Percentiles rank a stretch among this genome's conserved stretches.
Evolutionary conservation across 257 asterid species (phyloP).

Genomic region (Jaltomata sinuosa): DNA sequence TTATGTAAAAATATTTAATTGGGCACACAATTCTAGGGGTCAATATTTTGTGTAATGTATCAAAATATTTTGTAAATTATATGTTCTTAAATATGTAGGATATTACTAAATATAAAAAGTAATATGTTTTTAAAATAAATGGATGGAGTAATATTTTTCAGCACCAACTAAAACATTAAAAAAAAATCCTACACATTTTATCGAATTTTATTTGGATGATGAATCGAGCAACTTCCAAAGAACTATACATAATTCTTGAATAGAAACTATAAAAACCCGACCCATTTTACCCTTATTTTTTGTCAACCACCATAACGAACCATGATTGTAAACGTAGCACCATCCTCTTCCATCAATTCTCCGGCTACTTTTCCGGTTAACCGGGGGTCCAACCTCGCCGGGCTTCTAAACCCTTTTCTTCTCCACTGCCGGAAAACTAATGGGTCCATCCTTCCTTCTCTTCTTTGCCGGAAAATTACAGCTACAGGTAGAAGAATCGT

Average conservation of each 20-base stretch:
- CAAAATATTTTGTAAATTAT: no score
- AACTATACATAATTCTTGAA: neutral
- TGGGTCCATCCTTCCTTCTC: neutral
- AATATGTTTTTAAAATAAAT: no score
- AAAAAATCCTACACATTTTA: no score
- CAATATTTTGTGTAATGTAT: no score
- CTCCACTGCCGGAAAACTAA: neutral
- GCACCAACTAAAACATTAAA: no score
- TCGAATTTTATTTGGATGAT: no score
- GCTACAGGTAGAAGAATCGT: neutral
- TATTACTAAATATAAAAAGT: no score
- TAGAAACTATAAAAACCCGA: neutral
- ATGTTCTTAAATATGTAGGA: no score
- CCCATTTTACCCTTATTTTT: neutral
- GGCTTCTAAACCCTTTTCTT: neutral
- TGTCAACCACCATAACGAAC: neutral
- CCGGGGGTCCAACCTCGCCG: neutral
- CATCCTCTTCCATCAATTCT: neutral
- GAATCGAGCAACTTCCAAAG: neutral
- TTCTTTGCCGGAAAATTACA: neutral
- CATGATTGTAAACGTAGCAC: conserved; percentile 5
- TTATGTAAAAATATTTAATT: no score
- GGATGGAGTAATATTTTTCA: no score
- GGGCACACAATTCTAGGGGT: no score
- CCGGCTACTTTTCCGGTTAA: neutral